These are phyloP conservation scores for Penicillium vulpinum DNA, from an alignment of 2,329 filamentous ascomycete genomes.

Conservation along the genomic window DNA sequence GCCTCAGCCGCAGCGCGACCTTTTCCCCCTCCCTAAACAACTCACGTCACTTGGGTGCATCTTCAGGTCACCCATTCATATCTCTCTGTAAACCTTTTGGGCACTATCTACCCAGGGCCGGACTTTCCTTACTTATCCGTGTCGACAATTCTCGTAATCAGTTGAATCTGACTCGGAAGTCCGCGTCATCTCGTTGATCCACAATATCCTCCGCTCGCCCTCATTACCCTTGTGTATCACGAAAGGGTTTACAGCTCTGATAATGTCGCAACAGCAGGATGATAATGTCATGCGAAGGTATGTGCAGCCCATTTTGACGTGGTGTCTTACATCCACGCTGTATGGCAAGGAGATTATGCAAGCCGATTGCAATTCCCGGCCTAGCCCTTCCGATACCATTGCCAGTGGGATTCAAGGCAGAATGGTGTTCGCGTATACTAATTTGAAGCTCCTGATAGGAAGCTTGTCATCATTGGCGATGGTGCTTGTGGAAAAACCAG, in stretches of 20 bases:
- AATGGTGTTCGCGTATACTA: conserved; percentile 13
- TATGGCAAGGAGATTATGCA: neutral
- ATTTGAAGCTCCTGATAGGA: conserved; percentile 56
- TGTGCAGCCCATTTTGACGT: conserved; percentile 26
- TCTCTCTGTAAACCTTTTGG: conserved; percentile 16
- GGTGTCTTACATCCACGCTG: conserved; percentile 3
- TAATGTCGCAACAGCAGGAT: conserved; percentile 42
- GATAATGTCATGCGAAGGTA: conserved; percentile 59
- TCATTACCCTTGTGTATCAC: conserved; percentile 9
- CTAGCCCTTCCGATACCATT: conserved; percentile 8
- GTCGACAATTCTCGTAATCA: conserved; percentile 15
- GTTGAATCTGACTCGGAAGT: conserved; percentile 10
- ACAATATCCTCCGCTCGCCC: conserved; percentile 13
- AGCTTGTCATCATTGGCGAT: conserved; percentile 94
- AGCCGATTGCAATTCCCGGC: conserved; percentile 4
- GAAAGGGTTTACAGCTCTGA: conserved; percentile 12
- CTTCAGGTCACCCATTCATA: conserved; percentile 16
- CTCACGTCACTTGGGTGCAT: conserved; percentile 20
- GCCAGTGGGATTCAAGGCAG: neutral
- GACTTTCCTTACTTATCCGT: conserved; percentile 13
- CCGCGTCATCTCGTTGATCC: conserved; percentile 13
- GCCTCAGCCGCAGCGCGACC: conserved; percentile 26
- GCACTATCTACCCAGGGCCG: conserved; percentile 13
- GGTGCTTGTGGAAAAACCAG: conserved; percentile 98
- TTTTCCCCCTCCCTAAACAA: conserved; percentile 25